A percentile compares a stretch with the other conserved stretches of the same genome.
Conservation (phyloP, 129 eudicot genomes). For the Flaveria trinervia region DNA sequence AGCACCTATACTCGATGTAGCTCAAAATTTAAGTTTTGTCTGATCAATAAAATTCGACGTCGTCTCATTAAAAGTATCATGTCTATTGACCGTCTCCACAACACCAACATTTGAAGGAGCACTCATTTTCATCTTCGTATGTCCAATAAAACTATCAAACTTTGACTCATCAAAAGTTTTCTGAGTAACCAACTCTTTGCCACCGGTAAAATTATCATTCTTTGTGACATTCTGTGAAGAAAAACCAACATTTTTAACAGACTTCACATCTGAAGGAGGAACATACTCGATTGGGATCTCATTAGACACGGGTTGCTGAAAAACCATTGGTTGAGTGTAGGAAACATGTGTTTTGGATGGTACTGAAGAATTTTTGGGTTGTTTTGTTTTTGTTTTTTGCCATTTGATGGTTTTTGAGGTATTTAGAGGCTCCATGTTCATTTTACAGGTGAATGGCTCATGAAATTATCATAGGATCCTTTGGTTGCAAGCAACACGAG, state of each 20-base stretch:
- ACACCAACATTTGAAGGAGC: constrained; percentile 36
- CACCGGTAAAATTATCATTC: not conserved
- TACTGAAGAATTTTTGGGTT: not conserved
- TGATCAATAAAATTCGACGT: constrained; percentile 49
- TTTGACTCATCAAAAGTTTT: constrained; percentile 27
- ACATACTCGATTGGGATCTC: constrained; percentile 41
- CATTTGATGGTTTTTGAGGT: not conserved
- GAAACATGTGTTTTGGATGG: constrained; percentile 30
- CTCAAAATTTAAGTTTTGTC: constrained; percentile 49
- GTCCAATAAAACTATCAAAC: constrained; percentile 46
- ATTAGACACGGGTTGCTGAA: constrained; percentile 12
- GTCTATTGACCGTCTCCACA: constrained; percentile 18
- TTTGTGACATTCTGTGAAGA: constrained; percentile 10
- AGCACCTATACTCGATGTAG: constrained; percentile 40
- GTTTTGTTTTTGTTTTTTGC: not conserved
- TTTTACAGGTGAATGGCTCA: not conserved
- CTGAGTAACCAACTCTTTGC: constrained; percentile 26
- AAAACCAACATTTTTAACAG: constrained; percentile 26
- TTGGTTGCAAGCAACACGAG: too few species aligned
- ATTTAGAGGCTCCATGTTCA: not conserved
- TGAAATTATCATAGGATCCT: not conserved
- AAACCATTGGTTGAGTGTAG: constrained; percentile 27
- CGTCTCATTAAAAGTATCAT: constrained; percentile 66
- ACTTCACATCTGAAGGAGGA: constrained; percentile 19
- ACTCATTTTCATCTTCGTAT: constrained; percentile 50